phyloP scores from a whole-genome alignment of 331 rosid genomes.

The Pyrus hybrid region DNA sequence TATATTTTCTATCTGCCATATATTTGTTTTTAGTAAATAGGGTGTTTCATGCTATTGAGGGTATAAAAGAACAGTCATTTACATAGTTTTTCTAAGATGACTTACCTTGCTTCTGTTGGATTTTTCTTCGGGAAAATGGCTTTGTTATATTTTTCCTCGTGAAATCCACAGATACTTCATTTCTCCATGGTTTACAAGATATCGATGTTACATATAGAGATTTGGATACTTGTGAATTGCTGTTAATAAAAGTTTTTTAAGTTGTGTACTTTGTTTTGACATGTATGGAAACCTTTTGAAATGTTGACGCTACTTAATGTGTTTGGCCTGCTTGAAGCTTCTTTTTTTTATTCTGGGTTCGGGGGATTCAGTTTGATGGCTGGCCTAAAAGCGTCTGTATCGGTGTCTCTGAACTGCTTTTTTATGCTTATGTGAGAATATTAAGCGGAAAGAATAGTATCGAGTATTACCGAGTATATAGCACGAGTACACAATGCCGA shows the following conservation, averaged over 20 bases:
- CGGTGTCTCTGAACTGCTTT: background rate
- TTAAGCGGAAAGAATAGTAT: background rate
- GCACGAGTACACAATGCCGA: background rate
- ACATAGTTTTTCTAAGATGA: background rate
- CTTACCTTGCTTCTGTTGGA: background rate
- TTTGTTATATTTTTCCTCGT: background rate
- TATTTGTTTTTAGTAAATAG: background rate
- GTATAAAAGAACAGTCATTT: background rate
- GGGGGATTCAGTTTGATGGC: background rate
- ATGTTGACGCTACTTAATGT: background rate
- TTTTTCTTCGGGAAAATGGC: background rate
- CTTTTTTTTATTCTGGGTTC: background rate
- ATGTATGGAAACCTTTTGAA: background rate
- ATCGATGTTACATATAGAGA: background rate
- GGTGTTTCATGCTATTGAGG: background rate
- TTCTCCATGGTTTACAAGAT: background rate
- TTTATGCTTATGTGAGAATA: background rate
- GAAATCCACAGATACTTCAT: background rate
- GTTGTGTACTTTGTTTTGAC: background rate
- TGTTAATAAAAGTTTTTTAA: background rate
- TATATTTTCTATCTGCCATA: background rate
- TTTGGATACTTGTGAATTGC: background rate
- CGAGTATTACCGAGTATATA: background rate
- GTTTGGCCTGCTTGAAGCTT: background rate
- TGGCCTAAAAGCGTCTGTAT: background rate